A percentile compares a stretch with the other conserved stretches of the same genome.
These are phyloP conservation scores for Fusarium sp. DNA, from an alignment of 2,329 filamentous ascomycete species.

Conservation along the genomic window DNA sequence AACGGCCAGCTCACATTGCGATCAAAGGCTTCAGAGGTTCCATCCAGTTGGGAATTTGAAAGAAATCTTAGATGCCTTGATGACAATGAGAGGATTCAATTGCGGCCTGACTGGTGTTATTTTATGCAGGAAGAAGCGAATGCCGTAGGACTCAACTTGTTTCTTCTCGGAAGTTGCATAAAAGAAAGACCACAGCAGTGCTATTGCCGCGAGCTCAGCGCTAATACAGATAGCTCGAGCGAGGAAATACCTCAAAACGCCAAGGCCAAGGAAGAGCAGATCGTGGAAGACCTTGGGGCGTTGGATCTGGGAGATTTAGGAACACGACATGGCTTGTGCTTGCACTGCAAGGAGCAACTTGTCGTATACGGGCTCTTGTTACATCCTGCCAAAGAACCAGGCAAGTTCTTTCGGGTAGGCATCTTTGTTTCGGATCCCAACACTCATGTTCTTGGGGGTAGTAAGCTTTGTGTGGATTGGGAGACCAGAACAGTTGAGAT, in stretches of 20 bases:
- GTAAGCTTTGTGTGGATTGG: neutral
- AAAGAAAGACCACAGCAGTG: neutral
- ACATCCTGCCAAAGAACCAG: neutral
- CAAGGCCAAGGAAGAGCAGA: neutral
- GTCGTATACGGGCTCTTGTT: neutral
- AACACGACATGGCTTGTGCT: neutral
- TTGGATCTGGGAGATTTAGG: neutral
- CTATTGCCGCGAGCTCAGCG: neutral
- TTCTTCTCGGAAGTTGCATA: neutral
- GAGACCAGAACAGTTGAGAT: neutral
- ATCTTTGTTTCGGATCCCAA: neutral
- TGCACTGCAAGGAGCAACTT: neutral
- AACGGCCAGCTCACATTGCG: neutral
- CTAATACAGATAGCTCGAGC: too few relatives aligned
- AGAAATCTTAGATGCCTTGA: neutral
- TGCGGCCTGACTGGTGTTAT: neutral
- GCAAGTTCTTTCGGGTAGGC: neutral
- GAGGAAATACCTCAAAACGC: neutral
- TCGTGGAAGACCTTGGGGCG: neutral
- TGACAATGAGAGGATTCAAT: neutral
- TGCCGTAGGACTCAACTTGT: neutral
- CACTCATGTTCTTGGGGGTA: neutral
- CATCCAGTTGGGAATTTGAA: neutral
- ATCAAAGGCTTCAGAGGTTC: neutral
- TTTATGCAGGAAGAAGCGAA: neutral